phyloP scores from a whole-genome alignment of 441 rosid species.

The Metrosideros polymorpha region DNA sequence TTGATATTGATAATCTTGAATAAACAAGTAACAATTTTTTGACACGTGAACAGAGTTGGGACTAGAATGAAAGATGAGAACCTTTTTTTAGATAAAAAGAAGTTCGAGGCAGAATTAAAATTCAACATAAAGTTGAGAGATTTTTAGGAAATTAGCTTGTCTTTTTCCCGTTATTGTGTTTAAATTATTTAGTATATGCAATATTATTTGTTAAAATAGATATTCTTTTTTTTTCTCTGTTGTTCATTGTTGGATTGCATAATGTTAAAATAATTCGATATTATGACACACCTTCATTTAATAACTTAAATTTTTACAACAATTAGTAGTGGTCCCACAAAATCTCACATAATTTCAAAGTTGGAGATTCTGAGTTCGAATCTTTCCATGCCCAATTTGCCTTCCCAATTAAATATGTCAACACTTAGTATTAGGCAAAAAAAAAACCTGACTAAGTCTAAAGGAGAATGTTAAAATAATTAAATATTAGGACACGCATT shows the following conservation, averaged over 20 bases:
- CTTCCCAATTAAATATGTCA: background rate
- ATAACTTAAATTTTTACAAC: too few species aligned
- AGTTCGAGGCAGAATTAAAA: background rate
- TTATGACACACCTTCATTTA: too few species aligned
- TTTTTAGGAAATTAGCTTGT: background rate
- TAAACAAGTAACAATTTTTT: rapidly evolving
- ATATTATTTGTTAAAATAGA: background rate
- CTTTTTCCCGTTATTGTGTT: background rate
- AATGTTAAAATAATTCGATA: too few species aligned
- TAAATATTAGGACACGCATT: too few species aligned
- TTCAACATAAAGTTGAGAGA: background rate
- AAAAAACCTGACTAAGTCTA: too few species aligned
- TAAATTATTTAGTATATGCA: background rate
- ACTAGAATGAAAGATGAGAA: background rate
- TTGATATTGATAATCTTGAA: background rate
- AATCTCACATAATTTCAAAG: background rate
- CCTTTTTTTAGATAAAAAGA: background rate
- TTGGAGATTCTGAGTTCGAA: too few species aligned
- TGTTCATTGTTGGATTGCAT: background rate
- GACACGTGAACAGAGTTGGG: rapidly evolving
- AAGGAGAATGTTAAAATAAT: too few species aligned
- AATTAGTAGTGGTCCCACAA: rapidly evolving
- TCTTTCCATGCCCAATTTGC: rapidly evolving
- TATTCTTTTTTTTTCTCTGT: background rate
- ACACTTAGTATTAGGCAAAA: too few species aligned